Evolutionary conservation across 495 filamentous ascomycete species (phyloP), one percentile per base, ranked within the genome.

Genomic region (Aspergillus homomorphus): DNA sequence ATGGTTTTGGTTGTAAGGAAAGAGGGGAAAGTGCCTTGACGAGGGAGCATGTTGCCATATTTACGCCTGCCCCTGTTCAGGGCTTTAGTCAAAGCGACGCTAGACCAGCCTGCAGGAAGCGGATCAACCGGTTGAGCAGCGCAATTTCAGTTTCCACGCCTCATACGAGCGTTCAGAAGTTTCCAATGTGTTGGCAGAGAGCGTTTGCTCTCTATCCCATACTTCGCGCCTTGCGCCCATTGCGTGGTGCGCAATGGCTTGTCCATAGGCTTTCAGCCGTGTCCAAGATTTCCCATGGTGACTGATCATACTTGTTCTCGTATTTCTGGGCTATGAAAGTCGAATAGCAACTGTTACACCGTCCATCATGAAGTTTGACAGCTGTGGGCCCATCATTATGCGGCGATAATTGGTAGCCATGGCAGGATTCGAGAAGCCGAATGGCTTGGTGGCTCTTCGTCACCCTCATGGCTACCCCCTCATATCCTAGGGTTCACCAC

Each of bases 1-100:
- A 66, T 72, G 72, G 73, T 71, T 74, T 70, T 72, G 66, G 66
- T 64, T 74, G 66, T 72, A 74, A 72, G 72, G 69, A 58, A 62
- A 62, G 53, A 49, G 49, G 59, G 61, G 45, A 52, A 56, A 51
- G 48, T 21, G 48, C 22, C 23, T 28, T 12, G 48, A 30, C n/a
- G 23, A 51, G 48, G 48, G 19, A 66, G 69, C 26, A 12, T 54
- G 48, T 44, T 59, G 51, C 68, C 71, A 71, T 71, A 71, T 71
- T 73, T 71, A 73, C 63, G 51, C 63, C 60, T 54, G 53, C 33
- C 26, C 42, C 33, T 44, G 51, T 18, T 43, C 42, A 38, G 51
- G 20, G 45, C 23, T n/a, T 46, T 30, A 30, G 24, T 10, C 33
- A 10, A 38, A 38, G 48, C 24, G 24, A 28, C 48, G 48, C 48